Percentiles rank a stretch among this genome's conserved stretches.
Conservation (phyloP, 306 rosid species). For the Acacia crassicarpa region DNA sequence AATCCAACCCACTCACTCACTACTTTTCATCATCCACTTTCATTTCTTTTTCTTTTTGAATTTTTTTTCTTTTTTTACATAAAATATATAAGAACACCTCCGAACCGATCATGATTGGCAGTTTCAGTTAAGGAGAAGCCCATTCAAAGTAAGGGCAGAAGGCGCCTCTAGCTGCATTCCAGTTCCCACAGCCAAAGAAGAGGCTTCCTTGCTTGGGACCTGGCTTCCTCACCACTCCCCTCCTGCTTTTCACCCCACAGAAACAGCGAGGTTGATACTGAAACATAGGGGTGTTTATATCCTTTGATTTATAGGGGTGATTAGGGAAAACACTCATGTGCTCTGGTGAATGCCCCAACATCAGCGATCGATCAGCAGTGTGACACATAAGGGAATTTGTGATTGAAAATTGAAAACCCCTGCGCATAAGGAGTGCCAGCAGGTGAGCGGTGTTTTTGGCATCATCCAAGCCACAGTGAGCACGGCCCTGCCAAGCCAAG, state of each 20-base stretch:
- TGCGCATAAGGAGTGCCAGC: slow-evolving; percentile 69
- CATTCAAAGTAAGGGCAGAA: slow-evolving; percentile 91
- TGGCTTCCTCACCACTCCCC: slow-evolving; percentile 69
- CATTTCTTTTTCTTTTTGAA: neutral
- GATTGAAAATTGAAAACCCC: slow-evolving; percentile 74
- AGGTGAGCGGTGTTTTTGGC: slow-evolving; percentile 90
- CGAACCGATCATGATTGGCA: slow-evolving; percentile 34
- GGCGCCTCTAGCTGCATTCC: slow-evolving; percentile 77
- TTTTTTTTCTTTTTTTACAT: slow-evolving; percentile 33
- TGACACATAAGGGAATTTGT: slow-evolving; percentile 75
- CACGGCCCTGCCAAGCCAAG: slow-evolving; percentile 88
- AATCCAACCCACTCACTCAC: slow-evolving; percentile 39
- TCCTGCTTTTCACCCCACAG: slow-evolving; percentile 85
- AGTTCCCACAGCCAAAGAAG: slow-evolving; percentile 91
- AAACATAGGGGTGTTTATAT: slow-evolving; percentile 40
- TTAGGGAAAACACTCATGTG: slow-evolving; percentile 41
- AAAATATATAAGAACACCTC: slow-evolving; percentile 41
- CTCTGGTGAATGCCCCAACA: slow-evolving; percentile 66
- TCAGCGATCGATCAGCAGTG: slow-evolving; percentile 51
- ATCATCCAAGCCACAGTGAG: slow-evolving; percentile 94
- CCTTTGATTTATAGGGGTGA: slow-evolving; percentile 58
- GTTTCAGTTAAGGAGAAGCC: slow-evolving; percentile 59
- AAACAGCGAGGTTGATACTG: slow-evolving; percentile 65
- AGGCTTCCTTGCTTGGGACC: slow-evolving; percentile 83
- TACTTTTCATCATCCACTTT: slow-evolving; percentile 36